phyloP scores from a whole-genome alignment of 306 rosid species.

The Dalbergia cultrata region DNA sequence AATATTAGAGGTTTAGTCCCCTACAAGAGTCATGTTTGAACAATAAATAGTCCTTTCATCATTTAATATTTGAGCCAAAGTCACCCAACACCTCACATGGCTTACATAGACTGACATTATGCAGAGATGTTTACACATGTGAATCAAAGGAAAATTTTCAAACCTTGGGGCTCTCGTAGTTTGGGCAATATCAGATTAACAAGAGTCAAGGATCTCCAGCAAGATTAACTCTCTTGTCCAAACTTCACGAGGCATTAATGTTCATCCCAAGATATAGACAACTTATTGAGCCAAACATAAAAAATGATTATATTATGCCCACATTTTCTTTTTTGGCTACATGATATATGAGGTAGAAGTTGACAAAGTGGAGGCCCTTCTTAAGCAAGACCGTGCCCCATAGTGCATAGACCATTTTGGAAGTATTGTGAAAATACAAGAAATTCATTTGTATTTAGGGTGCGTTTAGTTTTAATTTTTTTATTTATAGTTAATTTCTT shows the following conservation, averaged over 20 bases:
- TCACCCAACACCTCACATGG: conserved; percentile 81
- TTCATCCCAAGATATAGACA: conserved; percentile 46
- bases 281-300: conserved; percentile 39
- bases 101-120: conserved; percentile 68
- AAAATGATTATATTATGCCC: conserved; percentile 35
- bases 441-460: too few species aligned
- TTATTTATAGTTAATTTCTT: too few species aligned
- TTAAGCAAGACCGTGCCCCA: conserved; percentile 11
- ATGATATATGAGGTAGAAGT: conserved; percentile 20
- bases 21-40: conserved; percentile 68
- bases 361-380: conserved; percentile 41
- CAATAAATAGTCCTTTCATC: conserved; percentile 60
- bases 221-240: conserved; percentile 47
- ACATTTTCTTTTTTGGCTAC: neutral
- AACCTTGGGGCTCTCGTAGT: conserved; percentile 57
- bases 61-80: conserved; percentile 61
- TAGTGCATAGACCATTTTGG: conserved; percentile 10
- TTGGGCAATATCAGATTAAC: conserved; percentile 53
- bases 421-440: too few species aligned
- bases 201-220: conserved; percentile 57
- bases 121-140: conserved; percentile 61
- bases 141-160: conserved; percentile 53
- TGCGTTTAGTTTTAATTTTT: too few species aligned
- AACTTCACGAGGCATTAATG: conserved; percentile 29
- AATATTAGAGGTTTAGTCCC: conserved; percentile 54